Evolutionary conservation across 176 grass and related monocot species (phyloP).

Genomic region (Pharus latifolius): DNA sequence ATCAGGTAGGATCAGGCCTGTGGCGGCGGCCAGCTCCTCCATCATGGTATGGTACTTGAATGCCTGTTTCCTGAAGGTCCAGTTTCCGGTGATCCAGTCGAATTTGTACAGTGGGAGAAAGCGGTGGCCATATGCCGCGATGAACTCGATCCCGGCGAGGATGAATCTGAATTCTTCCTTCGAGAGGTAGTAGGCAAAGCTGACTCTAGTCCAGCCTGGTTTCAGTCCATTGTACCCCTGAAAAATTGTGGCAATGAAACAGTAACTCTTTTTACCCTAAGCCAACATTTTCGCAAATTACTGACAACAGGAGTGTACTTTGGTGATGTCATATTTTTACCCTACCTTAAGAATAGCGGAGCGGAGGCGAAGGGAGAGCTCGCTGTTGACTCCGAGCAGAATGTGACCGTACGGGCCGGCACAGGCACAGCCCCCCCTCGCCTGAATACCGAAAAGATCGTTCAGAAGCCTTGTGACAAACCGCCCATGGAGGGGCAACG

Average conservation of each 20-base stretch:
- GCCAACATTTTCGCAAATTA: neutral
- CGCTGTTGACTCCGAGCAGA: slow-evolving; percentile 34
- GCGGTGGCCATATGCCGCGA: slow-evolving; percentile 40
- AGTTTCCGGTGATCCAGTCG: slow-evolving; percentile 56
- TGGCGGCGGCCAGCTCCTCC: slow-evolving; percentile 7
- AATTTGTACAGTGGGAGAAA: slow-evolving; percentile 61
- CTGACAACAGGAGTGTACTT: neutral
- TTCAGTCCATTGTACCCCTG: slow-evolving; percentile 76
- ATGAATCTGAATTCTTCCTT: slow-evolving; percentile 66
- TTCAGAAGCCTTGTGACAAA: slow-evolving; percentile 58
- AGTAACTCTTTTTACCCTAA: neutral
- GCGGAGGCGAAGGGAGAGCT: slow-evolving; percentile 47
- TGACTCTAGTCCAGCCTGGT: slow-evolving; percentile 77
- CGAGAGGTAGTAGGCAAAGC: slow-evolving; percentile 66
- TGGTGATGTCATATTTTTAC: neutral
- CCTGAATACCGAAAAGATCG: slow-evolving; percentile 83
- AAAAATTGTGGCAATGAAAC: neutral
- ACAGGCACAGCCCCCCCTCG: slow-evolving; percentile 68
- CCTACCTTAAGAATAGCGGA: slow-evolving; percentile 44
- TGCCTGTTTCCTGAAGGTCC: slow-evolving; percentile 41
- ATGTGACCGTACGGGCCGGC: slow-evolving; percentile 62
- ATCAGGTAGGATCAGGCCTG: neutral
- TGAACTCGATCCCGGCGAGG: slow-evolving; percentile 43
- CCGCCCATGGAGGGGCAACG: slow-evolving; percentile 52
- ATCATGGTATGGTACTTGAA: slow-evolving; percentile 38